Conservation (phyloP, 2,329 filamentous ascomycete species). For the Fusarium nurragi region DNA sequence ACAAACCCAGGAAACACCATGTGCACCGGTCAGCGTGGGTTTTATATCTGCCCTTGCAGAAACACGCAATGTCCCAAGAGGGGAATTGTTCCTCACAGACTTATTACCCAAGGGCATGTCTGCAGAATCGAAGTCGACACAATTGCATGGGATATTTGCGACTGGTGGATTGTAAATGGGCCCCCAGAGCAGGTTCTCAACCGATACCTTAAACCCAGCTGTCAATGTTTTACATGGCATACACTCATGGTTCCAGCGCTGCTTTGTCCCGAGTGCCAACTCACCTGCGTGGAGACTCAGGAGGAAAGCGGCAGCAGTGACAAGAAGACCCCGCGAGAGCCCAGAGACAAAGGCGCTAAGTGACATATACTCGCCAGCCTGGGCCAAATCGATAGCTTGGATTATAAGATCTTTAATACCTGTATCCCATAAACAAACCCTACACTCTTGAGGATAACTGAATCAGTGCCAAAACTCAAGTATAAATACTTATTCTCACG, state of each 20-base stretch:
- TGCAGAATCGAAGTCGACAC: constrained; percentile 34
- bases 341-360: background rate
- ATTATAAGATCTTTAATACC: background rate
- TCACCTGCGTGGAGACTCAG: constrained; percentile 8
- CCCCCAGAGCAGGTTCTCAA: constrained; percentile 43
- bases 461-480: background rate
- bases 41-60: constrained; percentile 40
- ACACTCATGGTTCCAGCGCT: constrained; percentile 27
- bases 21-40: constrained; percentile 43
- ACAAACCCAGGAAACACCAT: constrained; percentile 12
- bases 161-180: constrained; percentile 42
- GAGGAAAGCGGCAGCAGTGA: background rate
- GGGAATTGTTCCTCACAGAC: constrained; percentile 27
- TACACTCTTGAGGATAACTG: background rate
- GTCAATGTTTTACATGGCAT: constrained; percentile 36
- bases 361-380: background rate
- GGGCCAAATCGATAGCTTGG: background rate
- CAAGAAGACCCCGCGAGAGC: constrained; percentile 4
- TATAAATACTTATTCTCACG: background rate
- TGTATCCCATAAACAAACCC: background rate
- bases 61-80: constrained; percentile 35
- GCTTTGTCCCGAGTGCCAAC: constrained; percentile 30
- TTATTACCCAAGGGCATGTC: constrained; percentile 36
- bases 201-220: constrained; percentile 41
- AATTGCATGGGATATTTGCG: constrained; percentile 41